Percentiles rank a stretch among this genome's conserved stretches.
phyloP scores from a whole-genome alignment of 306 rosid species.

The Sindora glabra region DNA sequence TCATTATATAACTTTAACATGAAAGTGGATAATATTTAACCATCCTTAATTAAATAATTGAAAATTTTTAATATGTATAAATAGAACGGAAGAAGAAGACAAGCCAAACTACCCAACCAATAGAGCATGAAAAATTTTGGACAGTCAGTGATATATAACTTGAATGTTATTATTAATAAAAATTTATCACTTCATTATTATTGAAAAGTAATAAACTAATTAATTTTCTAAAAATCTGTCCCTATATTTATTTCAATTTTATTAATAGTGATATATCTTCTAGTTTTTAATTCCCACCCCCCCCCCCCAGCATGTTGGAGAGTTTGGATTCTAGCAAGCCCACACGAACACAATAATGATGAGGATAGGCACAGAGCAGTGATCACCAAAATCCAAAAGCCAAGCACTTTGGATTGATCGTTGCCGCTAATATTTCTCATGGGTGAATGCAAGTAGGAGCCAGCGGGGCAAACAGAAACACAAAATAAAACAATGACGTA shows the following conservation, averaged over 20 bases:
- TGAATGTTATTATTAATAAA: no score
- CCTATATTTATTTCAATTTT: no score
- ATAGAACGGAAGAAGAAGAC: neutral
- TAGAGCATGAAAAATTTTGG: no score
- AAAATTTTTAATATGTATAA: neutral
- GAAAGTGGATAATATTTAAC: neutral
- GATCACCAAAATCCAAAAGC: slow-evolving; percentile 3
- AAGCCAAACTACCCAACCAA: neutral
- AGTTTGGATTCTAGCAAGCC: slow-evolving; percentile 5
- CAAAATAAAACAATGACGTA: no score
- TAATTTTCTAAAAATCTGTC: no score
- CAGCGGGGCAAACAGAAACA: neutral
- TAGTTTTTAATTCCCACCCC: no score
- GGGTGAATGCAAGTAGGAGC: neutral
- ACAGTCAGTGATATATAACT: no score
- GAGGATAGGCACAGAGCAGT: neutral
- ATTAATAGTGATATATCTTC: no score
- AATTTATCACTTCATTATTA: no score
- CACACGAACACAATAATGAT: neutral
- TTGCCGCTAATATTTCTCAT: no score
- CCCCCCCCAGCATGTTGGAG: neutral
- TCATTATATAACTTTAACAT: no score
- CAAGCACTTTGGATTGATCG: slow-evolving; percentile 5
- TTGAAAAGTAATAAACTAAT: no score
- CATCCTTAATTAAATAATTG: neutral